Base-by-base conservation (phyloP, 352 stramenopile genomes). In the Pythium aristosporum region DNA sequence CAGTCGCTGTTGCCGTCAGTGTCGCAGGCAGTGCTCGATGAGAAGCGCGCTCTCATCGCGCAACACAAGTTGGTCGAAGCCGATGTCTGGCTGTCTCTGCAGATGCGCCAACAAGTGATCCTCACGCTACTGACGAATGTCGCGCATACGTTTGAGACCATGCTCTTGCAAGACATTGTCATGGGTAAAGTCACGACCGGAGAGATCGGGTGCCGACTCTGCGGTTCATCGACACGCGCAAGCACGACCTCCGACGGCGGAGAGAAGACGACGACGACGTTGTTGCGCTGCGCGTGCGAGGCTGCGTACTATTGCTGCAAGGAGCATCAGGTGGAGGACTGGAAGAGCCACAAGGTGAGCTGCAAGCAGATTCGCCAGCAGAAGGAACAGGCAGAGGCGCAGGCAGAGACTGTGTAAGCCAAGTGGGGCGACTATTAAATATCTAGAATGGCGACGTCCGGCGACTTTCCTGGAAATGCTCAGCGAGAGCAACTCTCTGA, bases 101-200 rank as follows among this genome's bases (percentile, higher is more conserved):
- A 94, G 57, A 94, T 94, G 85, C 83, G 85, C 21, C 85, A 94
- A 67, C 85, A 92, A 51, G 77, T 91, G 11, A 80, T 94, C 56
- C 78, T 89, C 53, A 83, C 82, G 56, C 68, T 94, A 56, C 76
- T 94, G n/a, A 86, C 82, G 42, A 91, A 92, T 62, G 71, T 94
- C 53, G 82, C 80, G n/a, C 73, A 86, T 60, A 92, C 85, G 18
- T 94, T 94, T 57, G 85, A 94, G 69, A 87, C 79, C 39, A 88
- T 94, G 74, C 92, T 92, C 65, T 58, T 92, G 28, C 70, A 79
- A 5, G 80, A 92, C 42, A 73, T 84, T 20, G 89, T 91, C 79
- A 68, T 90, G 48, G 78, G 80, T 16, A 74, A 86, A 52, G 77
- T 89, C 3, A 81, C 71, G 47, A 74, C 79, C 2, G 77, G 62